A percentile compares a stretch with the other conserved stretches of the same genome.
Conservation (phyloP, 2,329 filamentous ascomycete species). For the Aspergillus pseudoterreus region DNA sequence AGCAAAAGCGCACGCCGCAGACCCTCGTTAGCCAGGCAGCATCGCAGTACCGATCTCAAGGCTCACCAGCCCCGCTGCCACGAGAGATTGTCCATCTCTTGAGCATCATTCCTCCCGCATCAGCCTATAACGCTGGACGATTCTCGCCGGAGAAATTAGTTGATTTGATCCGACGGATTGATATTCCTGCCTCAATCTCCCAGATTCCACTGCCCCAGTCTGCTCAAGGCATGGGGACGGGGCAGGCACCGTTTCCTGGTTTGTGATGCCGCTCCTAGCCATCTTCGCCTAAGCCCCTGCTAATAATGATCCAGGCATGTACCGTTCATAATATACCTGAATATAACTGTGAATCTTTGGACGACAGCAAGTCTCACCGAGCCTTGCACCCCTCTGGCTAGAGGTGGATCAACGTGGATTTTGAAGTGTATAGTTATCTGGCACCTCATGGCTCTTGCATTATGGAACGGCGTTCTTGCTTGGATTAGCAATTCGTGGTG, state of each 20-base stretch:
- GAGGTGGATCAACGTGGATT: background rate
- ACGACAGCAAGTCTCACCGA: background rate
- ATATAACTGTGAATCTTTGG: conserved; percentile 4
- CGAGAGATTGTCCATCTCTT: conserved; percentile 62
- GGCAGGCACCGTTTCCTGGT: conserved; percentile 31
- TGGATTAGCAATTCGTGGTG: conserved; percentile 5
- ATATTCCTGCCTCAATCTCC: conserved; percentile 55
- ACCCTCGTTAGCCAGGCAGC: conserved; percentile 25
- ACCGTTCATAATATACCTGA: conserved; percentile 10
- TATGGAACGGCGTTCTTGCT: conserved; percentile 18
- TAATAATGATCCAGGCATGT: background rate
- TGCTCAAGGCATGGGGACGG: conserved; percentile 26
- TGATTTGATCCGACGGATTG: conserved; percentile 64
- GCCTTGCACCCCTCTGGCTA: background rate
- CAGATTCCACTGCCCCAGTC: conserved; percentile 37
- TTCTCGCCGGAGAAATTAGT: conserved; percentile 71
- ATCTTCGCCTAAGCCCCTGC: background rate
- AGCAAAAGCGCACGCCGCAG: conserved; percentile 55
- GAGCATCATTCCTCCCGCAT: conserved; percentile 69
- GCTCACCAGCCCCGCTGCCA: conserved; percentile 64
- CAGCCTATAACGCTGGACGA: conserved; percentile 66
- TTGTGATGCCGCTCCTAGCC: conserved; percentile 11
- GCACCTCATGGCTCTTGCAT: conserved; percentile 15
- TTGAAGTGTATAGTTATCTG: conserved; percentile 11
- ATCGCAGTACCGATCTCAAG: conserved; percentile 49